phyloP scores from a whole-genome alignment of 2,329 filamentous ascomycete genomes.

The Stromatinia cepivora region DNA sequence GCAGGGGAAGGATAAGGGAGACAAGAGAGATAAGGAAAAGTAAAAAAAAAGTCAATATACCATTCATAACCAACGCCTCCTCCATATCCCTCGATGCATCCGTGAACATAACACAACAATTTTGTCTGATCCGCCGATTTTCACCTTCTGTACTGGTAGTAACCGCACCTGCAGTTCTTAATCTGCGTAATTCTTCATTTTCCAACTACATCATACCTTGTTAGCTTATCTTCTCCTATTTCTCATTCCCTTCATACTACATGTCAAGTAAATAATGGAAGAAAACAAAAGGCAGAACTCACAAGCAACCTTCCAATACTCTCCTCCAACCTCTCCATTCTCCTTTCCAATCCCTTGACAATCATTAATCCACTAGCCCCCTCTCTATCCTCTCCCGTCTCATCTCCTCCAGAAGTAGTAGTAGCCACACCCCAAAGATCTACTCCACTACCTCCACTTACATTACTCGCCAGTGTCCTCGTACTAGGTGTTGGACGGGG shows the following conservation, averaged over 20 bases:
- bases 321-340: conserved; percentile 38
- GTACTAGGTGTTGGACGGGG: conserved; percentile 28
- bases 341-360: conserved; percentile 32
- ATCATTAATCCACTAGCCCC: conserved; percentile 29
- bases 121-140: conserved; percentile 15
- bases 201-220: background rate
- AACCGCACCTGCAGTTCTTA: background rate
- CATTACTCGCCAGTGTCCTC: conserved; percentile 21
- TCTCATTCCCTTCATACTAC: background rate
- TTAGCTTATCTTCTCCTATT: background rate
- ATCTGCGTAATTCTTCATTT: conserved; percentile 15
- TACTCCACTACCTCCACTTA: conserved; percentile 15
- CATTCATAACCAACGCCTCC: conserved; percentile 7
- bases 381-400: conserved; percentile 18
- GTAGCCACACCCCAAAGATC: conserved; percentile 39
- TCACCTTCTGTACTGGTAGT: background rate
- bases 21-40: background rate
- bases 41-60: background rate
- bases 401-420: conserved; percentile 22
- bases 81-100: conserved; percentile 34
- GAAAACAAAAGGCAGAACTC: background rate
- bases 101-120: conserved; percentile 37
- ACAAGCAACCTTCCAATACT: conserved; percentile 35
- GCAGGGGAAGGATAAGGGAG: background rate
- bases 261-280: background rate